These are phyloP conservation scores for Medicago arabica DNA, from an alignment of 306 rosid species.

Conservation along the genomic window DNA sequence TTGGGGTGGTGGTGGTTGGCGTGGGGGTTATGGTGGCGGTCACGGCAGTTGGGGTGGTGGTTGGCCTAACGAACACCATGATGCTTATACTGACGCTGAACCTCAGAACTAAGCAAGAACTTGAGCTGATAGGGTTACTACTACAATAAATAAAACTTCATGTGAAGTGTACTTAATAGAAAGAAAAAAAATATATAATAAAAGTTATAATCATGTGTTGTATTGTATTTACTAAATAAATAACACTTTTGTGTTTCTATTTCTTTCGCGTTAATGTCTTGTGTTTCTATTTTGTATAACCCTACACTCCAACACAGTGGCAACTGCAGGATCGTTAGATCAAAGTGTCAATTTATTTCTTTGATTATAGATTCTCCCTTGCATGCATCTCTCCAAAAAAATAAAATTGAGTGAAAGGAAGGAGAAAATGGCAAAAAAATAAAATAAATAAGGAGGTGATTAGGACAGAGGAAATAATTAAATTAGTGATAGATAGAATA, in stretches of 20 bases:
- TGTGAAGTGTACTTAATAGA: not conserved
- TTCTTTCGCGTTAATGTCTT: too few species aligned
- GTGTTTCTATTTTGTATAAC: too few species aligned
- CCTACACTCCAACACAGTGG: too few species aligned
- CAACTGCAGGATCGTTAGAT: too few species aligned
- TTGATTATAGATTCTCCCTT: too few species aligned
- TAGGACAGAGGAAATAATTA: too few species aligned
- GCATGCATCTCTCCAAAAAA: too few species aligned
- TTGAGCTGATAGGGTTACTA: not conserved
- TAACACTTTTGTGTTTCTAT: not conserved
- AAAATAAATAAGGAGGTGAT: too few species aligned
- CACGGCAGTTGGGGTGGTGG: conserved; percentile 4
- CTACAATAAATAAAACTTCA: conserved; percentile 8
- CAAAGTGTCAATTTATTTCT: too few species aligned
- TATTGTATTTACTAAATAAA: not conserved
- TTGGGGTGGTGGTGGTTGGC: not conserved
- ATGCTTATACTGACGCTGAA: not conserved
- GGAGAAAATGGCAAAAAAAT: too few species aligned
- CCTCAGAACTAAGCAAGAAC: not conserved
- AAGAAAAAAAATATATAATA: not conserved
- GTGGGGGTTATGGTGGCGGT: not conserved
- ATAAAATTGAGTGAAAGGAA: too few species aligned
- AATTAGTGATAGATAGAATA: too few species aligned
- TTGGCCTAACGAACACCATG: not conserved
- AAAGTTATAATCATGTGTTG: not conserved